Evolutionary conservation across 306 rosid species (phyloP).

Genomic region (Prinsepia uniflora): DNA sequence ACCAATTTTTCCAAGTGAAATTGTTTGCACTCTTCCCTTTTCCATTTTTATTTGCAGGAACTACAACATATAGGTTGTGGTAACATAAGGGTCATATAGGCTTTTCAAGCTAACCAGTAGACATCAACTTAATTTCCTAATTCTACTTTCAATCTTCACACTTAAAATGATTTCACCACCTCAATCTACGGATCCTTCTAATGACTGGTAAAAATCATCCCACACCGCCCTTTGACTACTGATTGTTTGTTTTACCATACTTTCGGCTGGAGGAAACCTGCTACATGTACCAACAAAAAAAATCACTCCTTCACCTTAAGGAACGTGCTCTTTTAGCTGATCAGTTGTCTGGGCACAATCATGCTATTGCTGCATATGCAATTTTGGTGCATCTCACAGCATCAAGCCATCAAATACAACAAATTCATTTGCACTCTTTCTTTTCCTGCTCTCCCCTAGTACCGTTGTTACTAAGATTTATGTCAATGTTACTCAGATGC

Average conservation of each 20-base stretch:
- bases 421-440: neutral
- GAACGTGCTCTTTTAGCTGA: neutral
- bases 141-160: too few species aligned
- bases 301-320: neutral
- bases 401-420: neutral
- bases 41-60: too few species aligned
- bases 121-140: too few species aligned
- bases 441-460: neutral
- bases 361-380: neutral
- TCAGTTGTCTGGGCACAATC: neutral
- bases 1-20: too few species aligned
- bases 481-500: neutral
- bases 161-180: neutral
- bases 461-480: neutral
- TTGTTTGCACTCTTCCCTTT: too few species aligned
- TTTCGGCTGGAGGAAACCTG: neutral
- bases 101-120: too few species aligned
- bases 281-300: neutral
- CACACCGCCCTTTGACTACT: neutral
- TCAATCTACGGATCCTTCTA: neutral
- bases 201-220: neutral
- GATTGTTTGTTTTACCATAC: neutral
- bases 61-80: too few species aligned
- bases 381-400: neutral
- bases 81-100: too few species aligned